Evolutionary conservation across 2,329 filamentous ascomycete genomes (phyloP).

Genomic region (Aspergillus proliferans): DNA sequence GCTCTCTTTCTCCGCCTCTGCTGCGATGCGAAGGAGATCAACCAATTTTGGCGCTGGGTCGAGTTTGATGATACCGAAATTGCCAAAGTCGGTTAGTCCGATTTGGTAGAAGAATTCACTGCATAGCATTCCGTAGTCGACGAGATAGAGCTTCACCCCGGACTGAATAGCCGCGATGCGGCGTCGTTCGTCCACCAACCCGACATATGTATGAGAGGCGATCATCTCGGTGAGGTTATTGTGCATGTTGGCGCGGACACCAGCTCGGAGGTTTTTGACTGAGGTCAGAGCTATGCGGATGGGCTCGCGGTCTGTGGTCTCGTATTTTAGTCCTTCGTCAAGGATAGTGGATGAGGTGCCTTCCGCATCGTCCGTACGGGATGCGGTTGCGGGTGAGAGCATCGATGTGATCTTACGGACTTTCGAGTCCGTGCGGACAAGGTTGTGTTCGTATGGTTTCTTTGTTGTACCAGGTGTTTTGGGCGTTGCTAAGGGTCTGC

Average conservation of each 20-base stretch:
- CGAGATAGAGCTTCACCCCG: conserved; percentile 82
- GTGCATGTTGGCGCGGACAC: conserved; percentile 76
- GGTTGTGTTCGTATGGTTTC: conserved; percentile 72
- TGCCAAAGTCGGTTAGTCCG: conserved; percentile 89
- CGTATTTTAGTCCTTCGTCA: conserved; percentile 60
- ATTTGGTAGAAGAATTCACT: conserved; percentile 95
- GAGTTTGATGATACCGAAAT: conserved; percentile 81
- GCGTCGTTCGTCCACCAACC: conserved; percentile 78
- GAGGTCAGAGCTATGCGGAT: conserved; percentile 71
- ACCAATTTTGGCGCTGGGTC: conserved; percentile 65
- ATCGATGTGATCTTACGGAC: conserved; percentile 94
- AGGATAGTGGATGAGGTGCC: conserved; percentile 10
- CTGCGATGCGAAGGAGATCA: conserved; percentile 67
- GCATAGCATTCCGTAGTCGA: conserved; percentile 84
- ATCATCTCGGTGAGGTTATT: conserved; percentile 81
- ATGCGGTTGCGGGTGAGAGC: conserved; percentile 56
- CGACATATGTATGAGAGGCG: conserved; percentile 83
- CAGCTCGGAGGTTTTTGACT: conserved; percentile 73
- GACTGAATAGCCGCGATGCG: conserved; percentile 89
- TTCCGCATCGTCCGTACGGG: conserved; percentile 29
- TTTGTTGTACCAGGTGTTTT: conserved; percentile 35
- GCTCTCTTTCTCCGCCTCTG: conserved; percentile 59
- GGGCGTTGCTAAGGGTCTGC: conserved; percentile 31
- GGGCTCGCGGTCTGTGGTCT: conserved; percentile 62
- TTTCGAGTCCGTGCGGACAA: conserved; percentile 83